These are phyloP conservation scores for Dictyophora rubrovolvata DNA, from an alignment of 768 basidiomycete species.

Conservation along the genomic window DNA sequence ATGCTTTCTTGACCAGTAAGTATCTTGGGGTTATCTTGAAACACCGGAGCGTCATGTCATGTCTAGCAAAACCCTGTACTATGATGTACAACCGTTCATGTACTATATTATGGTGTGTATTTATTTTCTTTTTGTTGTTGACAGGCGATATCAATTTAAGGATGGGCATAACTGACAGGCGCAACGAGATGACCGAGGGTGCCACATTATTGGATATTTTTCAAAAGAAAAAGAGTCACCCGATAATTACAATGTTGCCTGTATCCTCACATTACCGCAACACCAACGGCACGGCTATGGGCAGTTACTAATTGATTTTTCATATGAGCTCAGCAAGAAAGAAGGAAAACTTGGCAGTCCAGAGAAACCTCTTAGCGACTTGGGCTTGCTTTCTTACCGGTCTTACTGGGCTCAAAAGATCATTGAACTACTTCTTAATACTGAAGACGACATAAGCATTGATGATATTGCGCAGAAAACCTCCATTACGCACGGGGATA, in stretches of 20 bases:
- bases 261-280: slow-evolving; percentile 96
- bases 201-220: slow-evolving; percentile 96
- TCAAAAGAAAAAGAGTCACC: slow-evolving; percentile 99
- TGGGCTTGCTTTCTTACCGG: slow-evolving; percentile 86
- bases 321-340: slow-evolving; percentile 93
- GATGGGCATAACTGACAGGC: slow-evolving; percentile 33
- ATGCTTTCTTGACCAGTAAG: slow-evolving; percentile 96
- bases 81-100: slow-evolving; percentile 99
- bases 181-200: slow-evolving; percentile 79
- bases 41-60: slow-evolving; percentile 15
- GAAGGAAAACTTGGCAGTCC: slow-evolving; percentile 94
- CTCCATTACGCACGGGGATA: slow-evolving; percentile 87
- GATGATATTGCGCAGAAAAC: slow-evolving; percentile 97
- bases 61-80: slow-evolving; percentile 90
- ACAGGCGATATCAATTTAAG: neutral
- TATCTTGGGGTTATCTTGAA: slow-evolving; percentile 18
- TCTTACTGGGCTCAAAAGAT: slow-evolving; percentile 98
- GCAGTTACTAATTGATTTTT: slow-evolving; percentile 93
- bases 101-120: slow-evolving; percentile 92
- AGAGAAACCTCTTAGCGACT: slow-evolving; percentile 93
- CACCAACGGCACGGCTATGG: slow-evolving; percentile 96
- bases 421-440: slow-evolving; percentile 73
- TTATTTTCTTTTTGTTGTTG: neutral
- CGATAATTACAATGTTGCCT: slow-evolving; percentile 97
- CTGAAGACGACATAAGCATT: slow-evolving; percentile 69